phyloP scores from a whole-genome alignment of 1,139 yeast genomes.

The Meyerozyma elateridarum region DNA sequence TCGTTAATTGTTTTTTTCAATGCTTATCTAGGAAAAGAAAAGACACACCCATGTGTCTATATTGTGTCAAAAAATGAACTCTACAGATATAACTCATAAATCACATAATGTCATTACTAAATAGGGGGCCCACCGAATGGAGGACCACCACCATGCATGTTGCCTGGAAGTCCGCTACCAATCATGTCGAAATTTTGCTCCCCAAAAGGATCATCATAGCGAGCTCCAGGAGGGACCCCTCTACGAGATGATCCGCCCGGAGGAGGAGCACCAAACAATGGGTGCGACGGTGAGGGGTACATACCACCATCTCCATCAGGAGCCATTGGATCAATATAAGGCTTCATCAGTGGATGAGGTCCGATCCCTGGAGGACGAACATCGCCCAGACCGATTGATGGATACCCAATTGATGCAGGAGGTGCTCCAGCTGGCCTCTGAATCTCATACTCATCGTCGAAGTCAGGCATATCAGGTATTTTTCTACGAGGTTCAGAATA shows the following conservation, averaged over 20 bases:
- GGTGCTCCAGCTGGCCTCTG: slow-evolving; percentile 10
- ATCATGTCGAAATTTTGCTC: slow-evolving; percentile 38
- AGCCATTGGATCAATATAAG: slow-evolving; percentile 34
- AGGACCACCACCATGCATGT: slow-evolving; percentile 22
- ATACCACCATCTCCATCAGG: slow-evolving; percentile 41
- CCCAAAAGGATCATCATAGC: slow-evolving; percentile 52
- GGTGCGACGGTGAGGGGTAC: slow-evolving; percentile 50
- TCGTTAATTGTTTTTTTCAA: too few species aligned
- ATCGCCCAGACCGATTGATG: slow-evolving; percentile 47
- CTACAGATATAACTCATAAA: too few species aligned
- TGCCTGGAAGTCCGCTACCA: slow-evolving; percentile 49
- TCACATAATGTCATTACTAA: neutral
- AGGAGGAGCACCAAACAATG: slow-evolving; percentile 34
- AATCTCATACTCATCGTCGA: slow-evolving; percentile 24
- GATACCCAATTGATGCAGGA: slow-evolving; percentile 12
- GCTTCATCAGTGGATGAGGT: slow-evolving; percentile 37
- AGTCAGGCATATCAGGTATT: slow-evolving; percentile 24
- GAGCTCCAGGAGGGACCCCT: slow-evolving; percentile 47
- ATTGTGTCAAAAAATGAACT: too few species aligned
- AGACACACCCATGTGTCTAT: too few species aligned
- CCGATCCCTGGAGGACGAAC: slow-evolving; percentile 46
- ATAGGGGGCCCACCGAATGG: slow-evolving; percentile 5
- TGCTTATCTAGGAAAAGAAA: too few species aligned
- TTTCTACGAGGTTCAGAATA: slow-evolving; percentile 2
- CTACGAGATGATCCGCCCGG: slow-evolving; percentile 21